Conservation (phyloP, 140 eudicot genomes). For the Oenanthe javanica region DNA sequence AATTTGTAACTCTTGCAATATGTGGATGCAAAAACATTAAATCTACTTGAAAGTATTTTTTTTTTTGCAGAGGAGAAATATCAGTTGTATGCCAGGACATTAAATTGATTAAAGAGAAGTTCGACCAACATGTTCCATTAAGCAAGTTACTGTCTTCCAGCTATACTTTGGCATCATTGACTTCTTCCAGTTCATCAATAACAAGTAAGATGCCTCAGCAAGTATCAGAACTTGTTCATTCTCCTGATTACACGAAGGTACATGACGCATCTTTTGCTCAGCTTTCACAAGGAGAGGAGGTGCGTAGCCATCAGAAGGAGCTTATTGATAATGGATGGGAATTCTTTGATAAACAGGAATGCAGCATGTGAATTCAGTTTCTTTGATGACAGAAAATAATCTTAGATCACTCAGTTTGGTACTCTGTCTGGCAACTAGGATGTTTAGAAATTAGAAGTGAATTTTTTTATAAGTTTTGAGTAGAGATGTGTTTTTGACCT, state of each 20-base stretch:
- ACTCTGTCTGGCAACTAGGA: background rate
- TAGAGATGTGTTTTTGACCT: background rate
- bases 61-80: slow-evolving; percentile 74
- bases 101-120: slow-evolving; percentile 57
- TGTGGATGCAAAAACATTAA: background rate
- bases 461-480: background rate
- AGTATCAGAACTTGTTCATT: slow-evolving; percentile 14
- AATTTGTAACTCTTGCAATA: background rate
- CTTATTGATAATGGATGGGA: slow-evolving; percentile 13
- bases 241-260: slow-evolving; percentile 16
- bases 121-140: slow-evolving; percentile 47
- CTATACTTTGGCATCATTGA: slow-evolving; percentile 38
- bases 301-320: background rate
- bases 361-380: background rate
- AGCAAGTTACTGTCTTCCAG: slow-evolving; percentile 39
- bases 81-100: slow-evolving; percentile 75
- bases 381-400: background rate
- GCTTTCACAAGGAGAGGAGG: slow-evolving; percentile 14
- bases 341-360: background rate
- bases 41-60: background rate
- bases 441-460: background rate
- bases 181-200: slow-evolving; percentile 47
- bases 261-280: background rate
- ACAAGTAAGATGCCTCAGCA: slow-evolving; percentile 20
- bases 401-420: background rate